Conservation (phyloP, 2,329 filamentous ascomycete genomes). For the Botrytis cinerea region DNA sequence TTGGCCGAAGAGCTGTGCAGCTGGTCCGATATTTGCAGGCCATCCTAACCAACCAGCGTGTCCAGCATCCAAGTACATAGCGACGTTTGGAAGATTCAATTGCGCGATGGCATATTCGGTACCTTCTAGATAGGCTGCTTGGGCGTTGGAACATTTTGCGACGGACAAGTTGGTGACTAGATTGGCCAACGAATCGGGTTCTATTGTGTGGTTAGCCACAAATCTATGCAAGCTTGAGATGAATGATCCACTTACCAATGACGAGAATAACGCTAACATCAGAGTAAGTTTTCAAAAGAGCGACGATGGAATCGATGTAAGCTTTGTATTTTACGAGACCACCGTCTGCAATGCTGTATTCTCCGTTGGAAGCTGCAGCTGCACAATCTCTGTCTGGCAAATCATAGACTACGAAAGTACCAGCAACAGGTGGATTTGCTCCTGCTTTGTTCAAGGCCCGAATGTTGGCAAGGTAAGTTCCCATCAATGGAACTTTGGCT, state of each 20-base stretch:
- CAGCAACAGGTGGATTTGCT: constrained; percentile 49
- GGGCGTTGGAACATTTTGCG: constrained; percentile 55
- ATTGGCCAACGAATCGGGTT: constrained; percentile 65
- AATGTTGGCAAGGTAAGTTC: constrained; percentile 50
- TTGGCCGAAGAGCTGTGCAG: constrained; percentile 50
- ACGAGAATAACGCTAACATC: constrained; percentile 52
- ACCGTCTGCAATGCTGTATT: constrained; percentile 55
- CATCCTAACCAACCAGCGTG: constrained; percentile 67
- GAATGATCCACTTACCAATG: constrained; percentile 45
- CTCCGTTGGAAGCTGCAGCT: constrained; percentile 63
- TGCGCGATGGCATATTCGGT: constrained; percentile 57
- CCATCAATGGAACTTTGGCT: constrained; percentile 52
- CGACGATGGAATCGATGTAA: constrained; percentile 57
- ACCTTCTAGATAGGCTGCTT: constrained; percentile 56
- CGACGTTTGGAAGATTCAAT: constrained; percentile 61
- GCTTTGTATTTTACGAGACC: constrained; percentile 53
- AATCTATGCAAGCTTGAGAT: background rate
- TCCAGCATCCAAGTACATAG: constrained; percentile 65
- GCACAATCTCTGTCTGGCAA: constrained; percentile 65
- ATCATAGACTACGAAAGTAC: constrained; percentile 62
- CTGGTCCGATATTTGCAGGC: constrained; percentile 57
- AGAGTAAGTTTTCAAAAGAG: constrained; percentile 54
- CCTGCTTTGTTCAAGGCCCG: constrained; percentile 50
- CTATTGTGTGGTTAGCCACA: constrained; percentile 37
- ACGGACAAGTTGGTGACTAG: constrained; percentile 61